Base-by-base conservation (phyloP, 768 basidiomycete species). In the Daedaleopsis nitida region DNA sequence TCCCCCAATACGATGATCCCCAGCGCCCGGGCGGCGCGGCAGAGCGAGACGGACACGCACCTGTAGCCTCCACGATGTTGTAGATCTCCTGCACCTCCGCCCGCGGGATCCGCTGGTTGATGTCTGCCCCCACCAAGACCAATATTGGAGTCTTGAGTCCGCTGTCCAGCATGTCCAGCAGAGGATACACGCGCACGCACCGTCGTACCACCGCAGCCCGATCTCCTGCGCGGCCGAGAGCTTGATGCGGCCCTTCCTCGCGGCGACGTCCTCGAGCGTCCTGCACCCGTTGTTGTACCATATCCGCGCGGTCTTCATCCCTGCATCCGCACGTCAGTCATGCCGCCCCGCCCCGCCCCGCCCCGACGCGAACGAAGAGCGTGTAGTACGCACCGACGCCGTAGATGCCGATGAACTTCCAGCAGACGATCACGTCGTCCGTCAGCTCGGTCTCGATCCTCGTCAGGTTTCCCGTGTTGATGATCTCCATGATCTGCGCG, bases 91-190 rank as follows among this genome's bases (percentile, higher is more conserved):
- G 79, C 7, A 91, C 93, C 73, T 98, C 95, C 43, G 77, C 79
- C 27, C 95, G 82, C 2, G 94, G 91, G 82, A 98, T 97, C 21
- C 95, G 84, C 53, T 78, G 73, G 67, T 92, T 92, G 48, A 98
- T 87, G 73, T 96, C 94, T 87, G 64, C 42, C 62, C 21, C 37
- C 4, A 32, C 21, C 3, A n/a, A 23, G 3, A 24, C 11, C 35
- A 6, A 19, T 21, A 23, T 13, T 7, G 3, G 27, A 32, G 27
- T 3, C 27, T n/a, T 32, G 27, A 32, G 27, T 7, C 4, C 27
- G 27, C 27, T 32, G 4, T 32, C n/a, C n/a, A n/a, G n/a, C n/a
- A n/a, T n/a, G n/a, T n/a, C n/a, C n/a, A n/a, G n/a, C n/a, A n/a
- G 27, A 32, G 3, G 27, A 7, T 32, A 7, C 27, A 32, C 27